Base-by-base conservation (phyloP, 805 yeast species). In the Candida insectalens region DNA sequence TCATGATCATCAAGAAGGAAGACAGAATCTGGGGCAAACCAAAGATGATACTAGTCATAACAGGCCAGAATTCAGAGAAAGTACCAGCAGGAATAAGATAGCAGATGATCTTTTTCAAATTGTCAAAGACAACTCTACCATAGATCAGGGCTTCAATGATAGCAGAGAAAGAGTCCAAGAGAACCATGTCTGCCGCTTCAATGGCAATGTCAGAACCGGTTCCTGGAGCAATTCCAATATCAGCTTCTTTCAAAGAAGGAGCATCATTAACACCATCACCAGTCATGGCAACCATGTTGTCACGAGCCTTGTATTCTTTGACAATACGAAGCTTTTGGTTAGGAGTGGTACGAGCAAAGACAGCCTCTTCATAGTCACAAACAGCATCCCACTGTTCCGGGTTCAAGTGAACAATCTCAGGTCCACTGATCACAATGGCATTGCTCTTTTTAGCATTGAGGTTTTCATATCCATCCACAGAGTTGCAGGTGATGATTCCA, bases 191-290 rank as follows among this genome's bases (percentile, higher is more conserved):
- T 56, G 95, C 88, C 67, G 95, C 95, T 55, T 94, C 83, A 72
- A 92, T 78, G 50, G 95, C 95, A 65, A 94, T 89, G 70, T 84
- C 95, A 51, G 95, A 82, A 56, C 95, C 88, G 72, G 85, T 95
- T 64, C 85, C 95, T 53, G 39, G 64, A 58, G 96, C 96, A 72
- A 87, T 87, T 80, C 96, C 96, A 50, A 83, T 77, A 58, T 79
- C 87, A 53, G 94, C 94, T 76, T 85, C 85, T 85, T 85, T 85
- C 69, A 85, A 76, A 47, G 95, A 85, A 57, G 96, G 96, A 55
- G 95, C 95, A 69, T 85, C 96, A 74, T 85, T 85, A 62, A 85
- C 95, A 83, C 96, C 96, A 63, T 85, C 96, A 82, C 96, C 96
- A 73, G 96, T 85, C 96, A 85, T 85, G 67, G 95, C 96, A 69